Conservation (phyloP, 768 basidiomycete genomes). For the Clitopilus passeckerianus region DNA sequence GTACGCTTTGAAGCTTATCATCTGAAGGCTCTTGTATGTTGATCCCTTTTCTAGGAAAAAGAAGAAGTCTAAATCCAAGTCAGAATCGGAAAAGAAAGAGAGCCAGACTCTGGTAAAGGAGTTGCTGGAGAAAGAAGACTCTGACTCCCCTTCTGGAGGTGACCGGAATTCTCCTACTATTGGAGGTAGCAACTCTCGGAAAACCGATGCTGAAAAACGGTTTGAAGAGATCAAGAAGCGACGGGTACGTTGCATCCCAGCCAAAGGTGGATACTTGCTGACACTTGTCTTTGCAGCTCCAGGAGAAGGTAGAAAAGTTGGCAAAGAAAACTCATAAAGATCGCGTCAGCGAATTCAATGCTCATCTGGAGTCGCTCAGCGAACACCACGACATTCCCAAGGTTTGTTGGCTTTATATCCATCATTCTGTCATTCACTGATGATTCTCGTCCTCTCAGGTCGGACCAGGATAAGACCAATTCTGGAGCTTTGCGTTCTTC, state of each 20-base stretch:
- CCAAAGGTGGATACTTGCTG: neutral
- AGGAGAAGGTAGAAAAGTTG: constrained; percentile 67
- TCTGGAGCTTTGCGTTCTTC: neutral
- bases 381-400: constrained; percentile 97
- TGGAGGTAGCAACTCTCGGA: constrained; percentile 45
- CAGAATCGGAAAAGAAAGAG: constrained; percentile 43
- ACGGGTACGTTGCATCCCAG: constrained; percentile 45
- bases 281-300: constrained; percentile 43
- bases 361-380: constrained; percentile 78
- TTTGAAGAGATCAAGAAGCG: constrained; percentile 86
- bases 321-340: constrained; percentile 91
- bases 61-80: constrained; percentile 69
- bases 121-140: constrained; percentile 41
- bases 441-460: constrained; percentile 43
- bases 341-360: constrained; percentile 85
- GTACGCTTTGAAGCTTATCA: constrained; percentile 32
- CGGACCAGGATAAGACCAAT: constrained; percentile 70
- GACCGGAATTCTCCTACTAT: constrained; percentile 57
- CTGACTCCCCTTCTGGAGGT: constrained; percentile 47
- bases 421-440: neutral
- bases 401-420: constrained; percentile 32
- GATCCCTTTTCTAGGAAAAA: constrained; percentile 62
- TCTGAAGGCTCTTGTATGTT: constrained; percentile 2
- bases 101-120: constrained; percentile 50
- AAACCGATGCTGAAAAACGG: constrained; percentile 83